Evolutionary conservation across 768 basidiomycete species (phyloP).

Genomic region (Gautieria morchelliformis): DNA sequence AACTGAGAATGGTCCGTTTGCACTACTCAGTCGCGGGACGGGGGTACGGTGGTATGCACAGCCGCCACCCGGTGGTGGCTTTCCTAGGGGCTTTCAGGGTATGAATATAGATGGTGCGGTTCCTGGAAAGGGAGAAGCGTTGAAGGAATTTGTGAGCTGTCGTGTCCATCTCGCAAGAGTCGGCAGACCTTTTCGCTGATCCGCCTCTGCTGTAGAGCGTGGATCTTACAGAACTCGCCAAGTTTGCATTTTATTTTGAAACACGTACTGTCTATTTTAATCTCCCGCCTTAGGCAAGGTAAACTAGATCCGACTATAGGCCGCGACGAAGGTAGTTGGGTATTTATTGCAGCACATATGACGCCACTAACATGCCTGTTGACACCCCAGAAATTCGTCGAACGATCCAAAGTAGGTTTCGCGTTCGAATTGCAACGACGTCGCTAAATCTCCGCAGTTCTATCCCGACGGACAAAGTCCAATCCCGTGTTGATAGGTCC

Average conservation of each 20-base stretch:
- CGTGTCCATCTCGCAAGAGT: not conserved
- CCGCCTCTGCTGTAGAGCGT: constrained; percentile 41
- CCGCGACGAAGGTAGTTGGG: constrained; percentile 59
- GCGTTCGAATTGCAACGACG: not conserved
- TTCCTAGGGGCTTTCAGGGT: constrained; percentile 27
- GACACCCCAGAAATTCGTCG: constrained; percentile 61
- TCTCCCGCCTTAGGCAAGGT: constrained; percentile 30
- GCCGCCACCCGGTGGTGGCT: constrained; percentile 29
- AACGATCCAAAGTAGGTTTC: constrained; percentile 66
- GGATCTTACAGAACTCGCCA: constrained; percentile 76
- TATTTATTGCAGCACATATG: not conserved
- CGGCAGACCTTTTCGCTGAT: not conserved
- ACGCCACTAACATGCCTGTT: not conserved
- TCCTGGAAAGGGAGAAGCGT: constrained; percentile 73
- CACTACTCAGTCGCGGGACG: not conserved
- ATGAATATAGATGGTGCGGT: constrained; percentile 41
- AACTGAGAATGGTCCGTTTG: not conserved
- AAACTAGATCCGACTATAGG: constrained; percentile 90
- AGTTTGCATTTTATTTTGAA: not conserved
- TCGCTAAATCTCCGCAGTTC: constrained; percentile 34
- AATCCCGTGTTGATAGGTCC: constrained; percentile 87
- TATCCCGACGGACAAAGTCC: constrained; percentile 83
- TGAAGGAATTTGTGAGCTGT: constrained; percentile 66
- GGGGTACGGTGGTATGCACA: constrained; percentile 1
- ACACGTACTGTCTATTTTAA: not conserved